Evolutionary conservation across 768 basidiomycete species (phyloP).

Genomic region (Pholiota molesta): DNA sequence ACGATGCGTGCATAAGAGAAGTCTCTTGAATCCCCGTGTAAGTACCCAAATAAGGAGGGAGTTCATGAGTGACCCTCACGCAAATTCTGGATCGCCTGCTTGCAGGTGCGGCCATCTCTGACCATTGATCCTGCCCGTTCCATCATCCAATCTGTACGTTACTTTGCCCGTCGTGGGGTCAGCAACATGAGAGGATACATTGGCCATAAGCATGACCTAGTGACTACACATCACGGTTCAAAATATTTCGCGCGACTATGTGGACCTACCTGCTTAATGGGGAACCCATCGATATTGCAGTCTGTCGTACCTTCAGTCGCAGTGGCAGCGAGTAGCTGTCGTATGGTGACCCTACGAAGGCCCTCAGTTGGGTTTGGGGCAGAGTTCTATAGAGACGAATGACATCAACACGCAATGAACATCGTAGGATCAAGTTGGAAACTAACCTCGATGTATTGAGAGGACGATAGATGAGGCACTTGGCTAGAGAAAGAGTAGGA

Average conservation of each 20-base stretch:
- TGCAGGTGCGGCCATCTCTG: slow-evolving; percentile 3
- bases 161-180: slow-evolving; percentile 1
- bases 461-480: not conserved
- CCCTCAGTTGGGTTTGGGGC: slow-evolving; percentile 13
- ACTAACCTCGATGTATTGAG: slow-evolving; percentile 6
- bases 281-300: slow-evolving; percentile 16
- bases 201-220: slow-evolving; percentile 27
- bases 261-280: slow-evolving; percentile 18
- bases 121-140: slow-evolving; percentile 32
- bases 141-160: slow-evolving; percentile 30
- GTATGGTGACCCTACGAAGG: slow-evolving; percentile 23
- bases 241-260: not conserved
- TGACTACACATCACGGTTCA: not conserved
- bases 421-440: not conserved
- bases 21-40: slow-evolving; percentile 6
- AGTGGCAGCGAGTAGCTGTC: slow-evolving; percentile 20
- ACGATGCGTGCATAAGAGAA: slow-evolving; percentile 24
- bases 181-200: slow-evolving; percentile 12
- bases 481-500: slow-evolving; percentile 14
- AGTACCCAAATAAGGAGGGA: not conserved
- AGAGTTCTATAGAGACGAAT: slow-evolving; percentile 10
- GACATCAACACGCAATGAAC: not conserved
- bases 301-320: not conserved
- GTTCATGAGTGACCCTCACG: slow-evolving; percentile 4
- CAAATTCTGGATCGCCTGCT: slow-evolving; percentile 4